Base-by-base conservation (phyloP, 352 stramenopile genomes). In the Phytophthora europaea region DNA sequence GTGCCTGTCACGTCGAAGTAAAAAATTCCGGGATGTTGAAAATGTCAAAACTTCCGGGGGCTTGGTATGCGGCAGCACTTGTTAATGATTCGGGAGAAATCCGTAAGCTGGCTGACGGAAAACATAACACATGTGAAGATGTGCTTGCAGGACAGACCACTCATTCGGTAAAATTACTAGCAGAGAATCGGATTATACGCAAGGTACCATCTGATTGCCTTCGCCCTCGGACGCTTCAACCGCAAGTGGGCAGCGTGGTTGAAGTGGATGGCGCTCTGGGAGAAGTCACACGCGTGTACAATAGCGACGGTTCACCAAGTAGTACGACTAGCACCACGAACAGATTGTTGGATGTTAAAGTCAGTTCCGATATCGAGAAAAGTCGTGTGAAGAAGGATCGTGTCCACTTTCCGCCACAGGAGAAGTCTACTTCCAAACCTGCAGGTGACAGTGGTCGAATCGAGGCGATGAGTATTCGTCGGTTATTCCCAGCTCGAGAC, bases 391-490 rank as follows among this genome's bases (percentile, higher is more conserved):
- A 79, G 57, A 88, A 75, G 38, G 57, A 89, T 48, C 84, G 79
- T n/a, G 70, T 91, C 18, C 73, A 64, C 28, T 94, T 82, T 62
- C 87, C 85, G 3, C 75, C 80, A n/a, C 61, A 67, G 43, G 28
- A 58, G 36, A n/a, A 13, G 9, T 16, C 48, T 22, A 60, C 38
- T n/a, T 31, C 61, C n/a, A 73, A 55, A 59, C 59, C 47, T 23
- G 64, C 40, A 40, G 69, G 61, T 50, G 70, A 74, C 6, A 64
- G 75, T 18, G 68, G 74, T 45, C 62, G 60, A 34, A 93, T 93
- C 55, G 82, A 92, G 72, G 85, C 85, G 9, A 93, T 92, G 87
- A 93, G 85, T 34, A 81, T 93, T 51, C 85, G 82, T n/a, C 75
- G 80, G 16, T 72, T 93, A 34, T 92, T 93, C 31, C 81, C 88